These are phyloP conservation scores for Trichoderma semiorbis DNA, from an alignment of 2,329 filamentous ascomycete species.

Conservation along the genomic window DNA sequence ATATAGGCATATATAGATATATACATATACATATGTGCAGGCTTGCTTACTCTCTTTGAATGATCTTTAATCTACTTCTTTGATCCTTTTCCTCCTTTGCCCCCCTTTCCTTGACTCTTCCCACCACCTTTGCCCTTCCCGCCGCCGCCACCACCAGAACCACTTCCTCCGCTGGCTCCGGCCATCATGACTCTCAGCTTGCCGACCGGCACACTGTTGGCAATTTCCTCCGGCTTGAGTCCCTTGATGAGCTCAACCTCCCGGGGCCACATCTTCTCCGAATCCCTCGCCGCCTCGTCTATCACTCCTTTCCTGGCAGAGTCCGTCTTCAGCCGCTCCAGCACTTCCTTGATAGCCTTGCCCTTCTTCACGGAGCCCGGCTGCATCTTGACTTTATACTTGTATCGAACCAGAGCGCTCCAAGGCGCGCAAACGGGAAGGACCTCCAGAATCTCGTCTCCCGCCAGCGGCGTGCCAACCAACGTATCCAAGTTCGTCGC, in stretches of 20 bases:
- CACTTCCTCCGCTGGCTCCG: conserved; percentile 47
- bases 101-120: conserved; percentile 32
- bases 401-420: conserved; percentile 63
- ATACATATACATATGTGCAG: not conserved
- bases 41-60: not conserved
- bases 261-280: conserved; percentile 76
- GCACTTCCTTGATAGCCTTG: conserved; percentile 85
- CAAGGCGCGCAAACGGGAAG: conserved; percentile 65
- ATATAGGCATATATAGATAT: not conserved
- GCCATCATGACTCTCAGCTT: conserved; percentile 77
- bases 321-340: conserved; percentile 74
- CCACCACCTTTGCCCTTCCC: conserved; percentile 18
- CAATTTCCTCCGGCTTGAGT: conserved; percentile 77
- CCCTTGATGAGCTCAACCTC: conserved; percentile 82
- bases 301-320: conserved; percentile 55
- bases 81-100: conserved; percentile 40
- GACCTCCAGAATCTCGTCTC: conserved; percentile 75
- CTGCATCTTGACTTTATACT: conserved; percentile 94
- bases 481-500: conserved; percentile 63
- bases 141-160: conserved; percentile 36
- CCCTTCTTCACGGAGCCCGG: conserved; percentile 89
- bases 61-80: conserved; percentile 34
- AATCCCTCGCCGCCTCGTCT: conserved; percentile 58
- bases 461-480: conserved; percentile 71
- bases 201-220: conserved; percentile 75